Percentiles rank a stretch among this genome's conserved stretches.
Conservation (phyloP, 345 rosid genomes). For the Mangifera indica region DNA sequence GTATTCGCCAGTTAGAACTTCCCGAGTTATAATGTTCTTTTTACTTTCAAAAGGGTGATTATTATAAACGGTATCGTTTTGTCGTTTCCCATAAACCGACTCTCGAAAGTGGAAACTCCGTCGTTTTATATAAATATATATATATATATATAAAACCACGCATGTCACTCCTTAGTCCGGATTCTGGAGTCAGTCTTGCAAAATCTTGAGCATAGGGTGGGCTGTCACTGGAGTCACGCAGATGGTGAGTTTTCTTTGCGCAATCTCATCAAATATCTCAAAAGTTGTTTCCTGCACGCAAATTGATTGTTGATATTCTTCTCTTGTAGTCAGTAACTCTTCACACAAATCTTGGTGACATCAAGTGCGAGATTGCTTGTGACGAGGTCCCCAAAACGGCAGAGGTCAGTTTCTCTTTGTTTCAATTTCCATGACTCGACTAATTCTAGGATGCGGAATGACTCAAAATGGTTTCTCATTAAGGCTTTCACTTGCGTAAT, state of each 20-base stretch:
- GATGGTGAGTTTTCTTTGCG: conserved; percentile 33
- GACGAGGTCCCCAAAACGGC: conserved; percentile 92
- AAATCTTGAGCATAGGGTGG: not conserved
- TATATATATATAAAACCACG: not conserved
- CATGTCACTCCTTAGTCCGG: not conserved
- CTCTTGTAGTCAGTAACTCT: conserved; percentile 83
- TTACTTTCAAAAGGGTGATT: too few species aligned
- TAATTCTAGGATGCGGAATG: not conserved
- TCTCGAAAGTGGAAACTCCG: not conserved
- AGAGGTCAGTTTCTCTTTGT: conserved; percentile 46
- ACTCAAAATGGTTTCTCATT: not conserved
- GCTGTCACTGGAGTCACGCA: not conserved
- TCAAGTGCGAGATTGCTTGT: conserved; percentile 94
- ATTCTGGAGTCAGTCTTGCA: not conserved
- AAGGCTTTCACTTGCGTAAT: too few species aligned
- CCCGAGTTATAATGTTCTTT: too few species aligned
- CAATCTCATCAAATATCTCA: conserved; percentile 25
- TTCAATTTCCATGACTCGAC: not conserved
- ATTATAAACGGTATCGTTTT: too few species aligned
- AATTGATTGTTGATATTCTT: not conserved
- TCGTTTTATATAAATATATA: not conserved
- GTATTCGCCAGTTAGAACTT: too few species aligned
- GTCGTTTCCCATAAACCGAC: not conserved
- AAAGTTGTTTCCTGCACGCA: not conserved
- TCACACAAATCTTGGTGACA: conserved; percentile 95